Percentiles rank a stretch among this genome's conserved stretches.
Evolutionary conservation across 2,329 filamentous ascomycete species (phyloP).

Genomic region (Alternaria ventricosa): DNA sequence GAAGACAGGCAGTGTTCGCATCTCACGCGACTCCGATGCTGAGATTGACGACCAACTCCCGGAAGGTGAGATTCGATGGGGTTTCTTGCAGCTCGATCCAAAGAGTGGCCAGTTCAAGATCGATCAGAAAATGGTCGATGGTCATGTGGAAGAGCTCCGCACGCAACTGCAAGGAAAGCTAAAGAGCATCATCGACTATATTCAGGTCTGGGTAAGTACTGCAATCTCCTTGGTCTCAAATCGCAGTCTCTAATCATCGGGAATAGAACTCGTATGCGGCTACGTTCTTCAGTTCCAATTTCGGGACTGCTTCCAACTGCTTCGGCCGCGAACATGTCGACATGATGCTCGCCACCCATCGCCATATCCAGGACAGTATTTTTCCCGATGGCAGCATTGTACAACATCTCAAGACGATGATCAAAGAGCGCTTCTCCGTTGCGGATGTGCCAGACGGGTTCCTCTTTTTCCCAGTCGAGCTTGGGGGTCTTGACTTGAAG

Average conservation of each 20-base stretch:
- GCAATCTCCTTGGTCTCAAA: background rate
- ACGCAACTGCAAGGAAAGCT: constrained; percentile 37
- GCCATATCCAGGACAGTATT: constrained; percentile 57
- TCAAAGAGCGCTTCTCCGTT: constrained; percentile 60
- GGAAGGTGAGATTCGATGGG: constrained; percentile 41
- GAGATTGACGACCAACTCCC: constrained; percentile 33
- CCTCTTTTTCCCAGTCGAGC: constrained; percentile 60
- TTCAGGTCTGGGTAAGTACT: constrained; percentile 28
- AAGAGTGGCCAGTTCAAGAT: constrained; percentile 41
- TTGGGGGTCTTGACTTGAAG: constrained; percentile 58
- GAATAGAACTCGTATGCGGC: constrained; percentile 61
- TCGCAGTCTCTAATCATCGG: constrained; percentile 11
- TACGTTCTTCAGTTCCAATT: constrained; percentile 62
- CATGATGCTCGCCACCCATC: constrained; percentile 59
- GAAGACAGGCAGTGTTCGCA: constrained; percentile 52
- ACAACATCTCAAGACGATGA: constrained; percentile 53
- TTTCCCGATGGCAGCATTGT: constrained; percentile 50
- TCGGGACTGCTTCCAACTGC: constrained; percentile 60
- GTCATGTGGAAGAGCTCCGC: constrained; percentile 38
- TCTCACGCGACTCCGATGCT: constrained; percentile 21
- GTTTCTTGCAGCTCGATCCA: constrained; percentile 38
- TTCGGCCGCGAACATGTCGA: constrained; percentile 61
- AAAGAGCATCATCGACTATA: constrained; percentile 43
- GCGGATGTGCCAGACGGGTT: constrained; percentile 58
- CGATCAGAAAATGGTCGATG: constrained; percentile 42